Evolutionary conservation across 352 stramenopile species (phyloP), one percentile per base, ranked within the genome.

Genomic region (Globisporangium middletonii): DNA sequence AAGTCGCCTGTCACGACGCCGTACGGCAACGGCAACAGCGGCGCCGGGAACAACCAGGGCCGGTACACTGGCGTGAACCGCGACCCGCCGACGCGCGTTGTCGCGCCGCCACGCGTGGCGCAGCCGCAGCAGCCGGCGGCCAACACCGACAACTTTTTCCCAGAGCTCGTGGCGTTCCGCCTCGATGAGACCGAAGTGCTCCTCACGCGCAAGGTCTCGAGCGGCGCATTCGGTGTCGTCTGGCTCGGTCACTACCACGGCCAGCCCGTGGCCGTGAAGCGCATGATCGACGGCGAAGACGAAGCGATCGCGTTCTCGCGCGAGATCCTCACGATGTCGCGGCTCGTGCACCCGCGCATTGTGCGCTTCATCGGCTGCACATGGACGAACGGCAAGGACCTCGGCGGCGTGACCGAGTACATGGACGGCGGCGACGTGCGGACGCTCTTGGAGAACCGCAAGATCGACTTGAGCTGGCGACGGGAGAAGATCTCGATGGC

Each of bases 171-270:
- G 51, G 63, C 72, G 52, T 91, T 83, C 69, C 84, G 82, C 2
- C 68, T 94, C n/a, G 82, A 92, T 51, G 80, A 92, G 67, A 89
- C 71, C 50, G 84, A 92, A 59, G 79, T 94, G 46, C 55, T 92
- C 55, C 71, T 94, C 26, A 91, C 82, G 49, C 85, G 83, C 46
- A 90, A 89, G 62, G 80, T 94, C 55, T 91, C 80, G 45, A 89
- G 75, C 50, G 85, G 85, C 35, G 83, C 85, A 26, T 93, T 91
- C 44, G 79, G 85, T 37, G 82, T 92, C 27, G 81, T 93, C 26
- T 95, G 81, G 81, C 73, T 95, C 12, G 83, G 85, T 9, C 85
- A 95, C 70, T 93, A 92, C 72, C 85, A 93, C 55, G 85, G 83
- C 13, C 82, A 92, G 56, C 81, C 81, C 0, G 85, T 95, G 13